Evolutionary conservation across 352 stramenopile genomes (phyloP).

Genomic region (Phytophthora foliorum): DNA sequence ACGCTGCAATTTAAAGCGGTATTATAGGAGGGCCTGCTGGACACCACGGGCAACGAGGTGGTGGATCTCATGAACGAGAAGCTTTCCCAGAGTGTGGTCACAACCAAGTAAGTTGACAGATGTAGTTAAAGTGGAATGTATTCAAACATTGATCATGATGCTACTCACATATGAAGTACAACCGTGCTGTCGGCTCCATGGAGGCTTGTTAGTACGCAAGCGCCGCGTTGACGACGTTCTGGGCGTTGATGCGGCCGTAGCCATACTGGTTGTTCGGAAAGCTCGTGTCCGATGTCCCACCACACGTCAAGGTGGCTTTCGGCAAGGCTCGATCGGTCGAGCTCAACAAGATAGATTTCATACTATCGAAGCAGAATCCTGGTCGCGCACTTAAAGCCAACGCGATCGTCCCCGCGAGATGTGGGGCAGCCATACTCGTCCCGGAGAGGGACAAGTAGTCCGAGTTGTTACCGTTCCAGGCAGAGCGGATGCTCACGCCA

Average conservation of each 20-base stretch:
- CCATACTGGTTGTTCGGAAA: slow-evolving; percentile 74
- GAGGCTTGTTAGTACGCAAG: slow-evolving; percentile 26
- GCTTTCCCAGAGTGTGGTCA: no score
- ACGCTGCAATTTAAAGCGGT: no score
- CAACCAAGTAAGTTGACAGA: slow-evolving; percentile 12
- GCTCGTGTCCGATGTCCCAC: slow-evolving; percentile 33
- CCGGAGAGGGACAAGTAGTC: slow-evolving; percentile 55
- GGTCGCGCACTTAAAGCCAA: slow-evolving; percentile 51
- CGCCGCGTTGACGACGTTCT: slow-evolving; percentile 41
- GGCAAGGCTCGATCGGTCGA: slow-evolving; percentile 26
- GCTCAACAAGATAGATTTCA: slow-evolving; percentile 39
- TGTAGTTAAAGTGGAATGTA: slow-evolving; percentile 28
- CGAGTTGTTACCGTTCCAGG: slow-evolving; percentile 44
- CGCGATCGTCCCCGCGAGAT: slow-evolving; percentile 59
- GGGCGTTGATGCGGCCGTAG: slow-evolving; percentile 59
- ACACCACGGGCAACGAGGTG: no score
- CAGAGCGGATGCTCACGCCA: slow-evolving; percentile 48
- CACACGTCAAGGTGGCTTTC: slow-evolving; percentile 34
- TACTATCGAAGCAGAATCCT: slow-evolving; percentile 37
- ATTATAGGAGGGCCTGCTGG: no score
- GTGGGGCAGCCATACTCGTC: slow-evolving; percentile 66
- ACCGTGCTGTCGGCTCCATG: neutral
- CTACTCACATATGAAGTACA: slow-evolving; percentile 26
- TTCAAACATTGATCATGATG: slow-evolving; percentile 25
- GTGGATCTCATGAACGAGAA: no score